Base-by-base conservation (phyloP, 2,329 filamentous ascomycete species). In the Calonectria fujianensis region DNA sequence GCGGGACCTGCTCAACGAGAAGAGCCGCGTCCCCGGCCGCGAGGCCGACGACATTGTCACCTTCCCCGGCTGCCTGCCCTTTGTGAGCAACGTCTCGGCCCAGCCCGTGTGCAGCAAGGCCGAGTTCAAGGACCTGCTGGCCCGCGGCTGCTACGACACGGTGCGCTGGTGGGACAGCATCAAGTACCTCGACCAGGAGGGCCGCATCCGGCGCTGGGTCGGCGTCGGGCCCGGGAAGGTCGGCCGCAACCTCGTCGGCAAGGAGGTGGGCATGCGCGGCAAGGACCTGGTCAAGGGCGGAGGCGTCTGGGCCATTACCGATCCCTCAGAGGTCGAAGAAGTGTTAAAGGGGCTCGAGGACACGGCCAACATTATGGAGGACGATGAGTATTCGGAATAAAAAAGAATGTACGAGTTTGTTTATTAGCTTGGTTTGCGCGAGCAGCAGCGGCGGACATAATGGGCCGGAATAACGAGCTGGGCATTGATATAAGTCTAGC, bases 81-180 rank as follows among this genome's bases (percentile, higher is more conserved):
- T 95, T 80, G 89, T 98, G 69, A 96, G 94, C 81, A 98, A 98
- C 83, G 94, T 98, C 54, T 94, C 93, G 10, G 96, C 94, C 4
- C 86, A 92, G 69, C 96, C 96, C 0, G 98, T 98, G 79, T 84
- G 88, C 76, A 94, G 91, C 77, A 92, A 91, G 79, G 91, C 92
- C 51, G 91, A 97, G 76, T 87, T 98, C 39, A 95, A 95, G 82
- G 93, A 97, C 76, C 86, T 97, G 59, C 87, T 98, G 65, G 93
- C 96, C 1, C 87, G 95, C 64, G 94, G 96, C 82, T 96, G 94
- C 75, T 92, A 97, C n/a, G 95, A 98, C 86, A 98, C 96, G 37
- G 95, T 98, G 52, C 90, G 91, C 74, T 98, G 96, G 96, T 98
- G 96, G 93, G 95, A 97, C 79, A 97, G 95, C 80, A 96, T 98